Base-by-base conservation (phyloP, 257 asterid species). In the Plantago elongata region DNA sequence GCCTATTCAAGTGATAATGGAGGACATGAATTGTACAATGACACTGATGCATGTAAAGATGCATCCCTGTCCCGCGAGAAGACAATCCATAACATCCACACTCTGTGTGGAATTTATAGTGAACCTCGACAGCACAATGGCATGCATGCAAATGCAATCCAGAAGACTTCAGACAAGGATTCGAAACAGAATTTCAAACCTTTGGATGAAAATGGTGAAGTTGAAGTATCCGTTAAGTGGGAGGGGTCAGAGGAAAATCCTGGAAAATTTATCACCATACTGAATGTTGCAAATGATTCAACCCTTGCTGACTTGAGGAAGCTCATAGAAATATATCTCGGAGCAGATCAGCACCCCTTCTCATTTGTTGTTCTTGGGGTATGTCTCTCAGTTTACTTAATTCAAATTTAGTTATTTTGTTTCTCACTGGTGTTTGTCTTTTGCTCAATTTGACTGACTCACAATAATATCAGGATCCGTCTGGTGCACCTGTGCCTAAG, bases 281-380 rank as follows among this genome's bases (percentile, higher is more conserved):
- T 87, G 52, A 89, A 83, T 75, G 80, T 83, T 72, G 57, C 47
- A 9, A 84, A 75, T 64, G 92, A 83, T 58, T 81, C 95, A 5
- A 84, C 84, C 40, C 86, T 89, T 27, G 95, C 97, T 63, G 95
- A 89, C 58, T 69, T 89, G 64, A 64, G 97, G 72, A 89, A 87
- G 79, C 69, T 81, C 82, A 83, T 89, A n/a, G 97, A 89, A 67
- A 78, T 79, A 65, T 77, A 89, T 71, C 83, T 89, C 27, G 84
- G 81, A 0, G 78, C 79, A 29, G 89, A 79, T 42, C 81, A 78
- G 47, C 82, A 79, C 71, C 75, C 81, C 9, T 89, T 89, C 67
- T 74, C 64, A 10, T 84, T 78, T 72, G 88, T 84, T 66, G 79
- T 51, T 45, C 86, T 75, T 37, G 80, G 74, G 86, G 84, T 82